Evolutionary conservation across 177 flowering plant species (phyloP).

Genomic region (Telopea speciosissima): DNA sequence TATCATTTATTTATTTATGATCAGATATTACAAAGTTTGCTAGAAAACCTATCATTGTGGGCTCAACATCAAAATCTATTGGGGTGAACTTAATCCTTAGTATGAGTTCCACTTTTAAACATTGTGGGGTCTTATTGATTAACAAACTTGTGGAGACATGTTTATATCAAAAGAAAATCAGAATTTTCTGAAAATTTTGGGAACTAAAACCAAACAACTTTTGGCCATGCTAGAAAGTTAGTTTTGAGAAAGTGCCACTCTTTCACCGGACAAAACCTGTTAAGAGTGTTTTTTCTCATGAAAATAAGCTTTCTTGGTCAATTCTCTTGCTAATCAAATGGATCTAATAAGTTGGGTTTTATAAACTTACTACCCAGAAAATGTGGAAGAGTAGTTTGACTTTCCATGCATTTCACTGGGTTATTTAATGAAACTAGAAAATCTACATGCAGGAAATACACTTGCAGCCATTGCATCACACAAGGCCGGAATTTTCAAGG

Average conservation of each 20-base stretch:
- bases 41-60: no score
- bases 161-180: neutral
- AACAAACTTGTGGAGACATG: no score
- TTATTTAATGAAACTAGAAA: neutral
- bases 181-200: neutral
- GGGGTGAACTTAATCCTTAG: neutral
- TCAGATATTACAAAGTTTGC: no score
- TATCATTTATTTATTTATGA: no score
- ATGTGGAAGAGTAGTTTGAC: neutral
- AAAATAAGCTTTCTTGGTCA: no score
- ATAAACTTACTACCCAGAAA: neutral
- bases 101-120: neutral
- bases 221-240: no score
- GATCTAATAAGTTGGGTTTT: neutral
- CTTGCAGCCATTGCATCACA: constrained; percentile 68
- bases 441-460: constrained; percentile 58
- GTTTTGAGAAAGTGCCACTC: no score
- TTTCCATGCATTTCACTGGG: neutral
- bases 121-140: neutral
- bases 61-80: no score
- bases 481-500: constrained; percentile 97
- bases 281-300: no score
- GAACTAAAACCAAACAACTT: neutral
- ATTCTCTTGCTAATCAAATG: no score
- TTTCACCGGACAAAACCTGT: no score